A percentile compares a stretch with the other conserved stretches of the same genome.
Conservation (phyloP, 306 rosid genomes). For the Phaseolus lunatus region DNA sequence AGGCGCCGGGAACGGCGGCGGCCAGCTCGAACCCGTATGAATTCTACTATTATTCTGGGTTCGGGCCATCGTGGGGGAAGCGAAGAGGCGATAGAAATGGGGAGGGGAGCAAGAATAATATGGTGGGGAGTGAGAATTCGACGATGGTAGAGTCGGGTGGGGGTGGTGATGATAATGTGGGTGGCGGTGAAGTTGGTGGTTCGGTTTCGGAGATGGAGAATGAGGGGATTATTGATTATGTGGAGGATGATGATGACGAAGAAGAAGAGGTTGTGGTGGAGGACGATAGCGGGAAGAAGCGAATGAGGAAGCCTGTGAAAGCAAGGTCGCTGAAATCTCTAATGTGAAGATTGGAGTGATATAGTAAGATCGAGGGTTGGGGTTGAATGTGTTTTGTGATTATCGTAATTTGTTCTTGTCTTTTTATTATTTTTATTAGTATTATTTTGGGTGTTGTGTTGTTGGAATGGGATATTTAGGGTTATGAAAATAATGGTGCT, state of each 20-base stretch:
- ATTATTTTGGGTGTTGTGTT: neutral
- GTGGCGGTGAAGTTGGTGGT: neutral
- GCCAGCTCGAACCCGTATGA: slow-evolving; percentile 60
- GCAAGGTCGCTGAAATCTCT: slow-evolving; percentile 88
- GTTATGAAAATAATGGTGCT: slow-evolving; percentile 44
- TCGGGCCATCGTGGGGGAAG: slow-evolving; percentile 75
- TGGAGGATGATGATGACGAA: slow-evolving; percentile 57
- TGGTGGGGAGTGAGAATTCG: neutral
- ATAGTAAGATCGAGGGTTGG: slow-evolving; percentile 46
- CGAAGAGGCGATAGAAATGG: slow-evolving; percentile 59
- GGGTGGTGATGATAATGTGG: neutral
- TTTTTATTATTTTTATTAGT: slow-evolving; percentile 26
- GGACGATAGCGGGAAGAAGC: slow-evolving; percentile 55
- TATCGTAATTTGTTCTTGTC: slow-evolving; percentile 22
- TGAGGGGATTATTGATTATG: slow-evolving; percentile 56
- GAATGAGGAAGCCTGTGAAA: slow-evolving; percentile 84
- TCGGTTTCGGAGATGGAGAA: slow-evolving; percentile 30
- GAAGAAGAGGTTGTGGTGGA: slow-evolving; percentile 55
- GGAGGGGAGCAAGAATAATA: neutral
- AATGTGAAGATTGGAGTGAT: slow-evolving; percentile 57
- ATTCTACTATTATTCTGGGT: slow-evolving; percentile 87
- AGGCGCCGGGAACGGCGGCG: neutral
- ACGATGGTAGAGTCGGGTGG: neutral
- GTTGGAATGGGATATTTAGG: slow-evolving; percentile 46
- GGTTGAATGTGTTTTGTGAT: slow-evolving; percentile 40